phyloP scores from a whole-genome alignment of 2,329 filamentous ascomycete genomes.

The Phialocephala sp. region DNA sequence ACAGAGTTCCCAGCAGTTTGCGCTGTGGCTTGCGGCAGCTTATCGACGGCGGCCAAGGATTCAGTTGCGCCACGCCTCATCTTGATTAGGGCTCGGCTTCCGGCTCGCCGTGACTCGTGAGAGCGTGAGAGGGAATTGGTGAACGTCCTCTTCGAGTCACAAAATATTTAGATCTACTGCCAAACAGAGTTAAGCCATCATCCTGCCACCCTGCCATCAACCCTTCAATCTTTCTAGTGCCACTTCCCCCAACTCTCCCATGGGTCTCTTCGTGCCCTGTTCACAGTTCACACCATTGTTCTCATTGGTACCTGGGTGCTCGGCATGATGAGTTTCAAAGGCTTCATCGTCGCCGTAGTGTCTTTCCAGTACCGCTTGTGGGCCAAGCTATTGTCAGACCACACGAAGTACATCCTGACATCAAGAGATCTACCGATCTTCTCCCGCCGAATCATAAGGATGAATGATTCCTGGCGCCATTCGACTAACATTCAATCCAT shows the following conservation, averaged over 20 bases:
- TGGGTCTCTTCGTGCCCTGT: not conserved
- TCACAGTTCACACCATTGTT: not conserved
- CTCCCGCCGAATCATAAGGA: conserved; percentile 19
- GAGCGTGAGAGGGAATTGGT: not conserved
- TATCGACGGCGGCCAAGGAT: conserved; percentile 16
- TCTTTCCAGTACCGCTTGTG: conserved; percentile 17
- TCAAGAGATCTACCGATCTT: conserved; percentile 16
- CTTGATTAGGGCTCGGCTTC: conserved; percentile 21
- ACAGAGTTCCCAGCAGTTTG: not conserved
- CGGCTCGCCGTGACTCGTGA: conserved; percentile 9
- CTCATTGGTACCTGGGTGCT: conserved; percentile 5
- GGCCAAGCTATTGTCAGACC: conserved; percentile 15
- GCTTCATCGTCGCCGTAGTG: conserved; percentile 5
- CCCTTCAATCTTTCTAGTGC: not conserved
- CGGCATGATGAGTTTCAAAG: conserved; percentile 6
- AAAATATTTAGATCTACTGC: not conserved
- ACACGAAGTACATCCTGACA: not conserved
- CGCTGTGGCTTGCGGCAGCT: conserved; percentile 12
- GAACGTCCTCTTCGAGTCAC: not conserved
- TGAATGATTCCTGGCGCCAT: conserved; percentile 15
- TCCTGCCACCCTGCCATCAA: not conserved
- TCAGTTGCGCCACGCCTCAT: conserved; percentile 11
- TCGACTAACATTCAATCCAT: conserved; percentile 10
- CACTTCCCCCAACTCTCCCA: conserved; percentile 4
- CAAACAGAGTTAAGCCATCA: not conserved